Percentiles rank a stretch among this genome's conserved stretches.
Evolutionary conservation across 148 eudicot genomes (phyloP).

Genomic region (Nyssa sinensis): DNA sequence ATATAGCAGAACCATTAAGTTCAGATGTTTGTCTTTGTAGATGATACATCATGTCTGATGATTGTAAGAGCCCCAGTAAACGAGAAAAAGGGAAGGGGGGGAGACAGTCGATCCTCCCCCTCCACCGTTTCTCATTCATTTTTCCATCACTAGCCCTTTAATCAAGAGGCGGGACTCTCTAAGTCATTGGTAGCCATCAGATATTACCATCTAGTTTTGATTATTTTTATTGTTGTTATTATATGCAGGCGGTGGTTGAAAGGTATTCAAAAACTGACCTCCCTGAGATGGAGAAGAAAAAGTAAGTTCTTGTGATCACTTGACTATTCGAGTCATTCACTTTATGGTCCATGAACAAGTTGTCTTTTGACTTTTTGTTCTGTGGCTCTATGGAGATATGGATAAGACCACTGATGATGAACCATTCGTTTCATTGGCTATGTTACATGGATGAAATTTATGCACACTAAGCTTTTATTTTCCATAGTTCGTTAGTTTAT

Average conservation of each 20-base stretch:
- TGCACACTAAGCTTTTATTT: neutral
- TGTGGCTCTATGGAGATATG: neutral
- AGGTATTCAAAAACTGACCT: conserved; percentile 74
- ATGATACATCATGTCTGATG: neutral
- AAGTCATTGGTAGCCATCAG: neutral
- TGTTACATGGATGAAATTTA: neutral
- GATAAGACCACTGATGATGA: neutral
- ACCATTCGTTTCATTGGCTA: neutral
- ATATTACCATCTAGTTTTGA: neutral
- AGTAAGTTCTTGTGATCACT: conserved; percentile 43
- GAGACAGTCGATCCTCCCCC: too few relatives aligned
- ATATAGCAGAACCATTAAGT: too few relatives aligned
- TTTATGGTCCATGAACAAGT: too few relatives aligned
- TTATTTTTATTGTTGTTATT: conserved; percentile 6
- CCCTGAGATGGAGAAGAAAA: conserved; percentile 85
- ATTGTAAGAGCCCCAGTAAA: neutral
- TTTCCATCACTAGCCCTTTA: neutral
- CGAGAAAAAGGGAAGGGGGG: neutral
- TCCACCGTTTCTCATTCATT: neutral
- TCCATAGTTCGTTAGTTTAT: neutral
- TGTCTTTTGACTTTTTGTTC: neutral
- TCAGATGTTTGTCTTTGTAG: neutral
- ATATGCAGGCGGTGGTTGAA: conserved; percentile 76
- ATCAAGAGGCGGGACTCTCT: too few relatives aligned
- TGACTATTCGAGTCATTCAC: neutral